These are phyloP conservation scores for Candida sojae DNA, from an alignment of 1,139 yeast genomes.

Conservation along the genomic window DNA sequence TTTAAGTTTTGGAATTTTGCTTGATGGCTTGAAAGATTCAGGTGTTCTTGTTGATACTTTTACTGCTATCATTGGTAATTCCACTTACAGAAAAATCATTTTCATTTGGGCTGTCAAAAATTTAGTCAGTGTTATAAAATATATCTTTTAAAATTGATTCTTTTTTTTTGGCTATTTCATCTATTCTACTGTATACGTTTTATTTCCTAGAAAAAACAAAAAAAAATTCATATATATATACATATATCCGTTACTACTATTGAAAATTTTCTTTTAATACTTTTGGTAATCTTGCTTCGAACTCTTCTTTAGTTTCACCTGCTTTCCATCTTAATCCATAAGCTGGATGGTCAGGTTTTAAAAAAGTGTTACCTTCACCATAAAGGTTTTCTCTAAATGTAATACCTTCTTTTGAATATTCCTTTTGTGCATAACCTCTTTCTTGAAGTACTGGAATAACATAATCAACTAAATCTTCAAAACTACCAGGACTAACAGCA, in stretches of 20 bases:
- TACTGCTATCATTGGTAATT: constrained; percentile 12
- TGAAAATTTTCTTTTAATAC: constrained; percentile 15
- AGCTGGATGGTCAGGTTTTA: constrained; percentile 35
- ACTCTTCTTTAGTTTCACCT: constrained; percentile 33
- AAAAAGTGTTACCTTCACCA: constrained; percentile 22
- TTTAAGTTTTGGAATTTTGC: constrained; percentile 17
- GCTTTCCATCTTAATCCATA: constrained; percentile 38
- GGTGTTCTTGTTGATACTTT: constrained; percentile 13
- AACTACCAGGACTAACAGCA: constrained; percentile 25
- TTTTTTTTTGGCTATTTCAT: background rate
- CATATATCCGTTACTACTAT: background rate
- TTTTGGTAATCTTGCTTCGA: constrained; percentile 25
- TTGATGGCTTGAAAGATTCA: constrained; percentile 13
- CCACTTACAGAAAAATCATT: constrained; percentile 15
- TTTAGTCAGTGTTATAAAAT: constrained; percentile 12
- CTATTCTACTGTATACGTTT: background rate
- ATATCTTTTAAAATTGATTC: constrained; percentile 9
- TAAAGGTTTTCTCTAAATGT: constrained; percentile 25
- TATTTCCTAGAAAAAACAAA: background rate
- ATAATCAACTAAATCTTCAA: constrained; percentile 26
- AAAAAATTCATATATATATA: background rate
- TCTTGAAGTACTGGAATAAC: constrained; percentile 25
- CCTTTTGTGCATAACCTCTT: constrained; percentile 28
- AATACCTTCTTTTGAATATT: constrained; percentile 24
- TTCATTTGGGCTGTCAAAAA: constrained; percentile 16